phyloP scores from a whole-genome alignment of 148 eudicot species.

The Vaccinium myrtillus region DNA sequence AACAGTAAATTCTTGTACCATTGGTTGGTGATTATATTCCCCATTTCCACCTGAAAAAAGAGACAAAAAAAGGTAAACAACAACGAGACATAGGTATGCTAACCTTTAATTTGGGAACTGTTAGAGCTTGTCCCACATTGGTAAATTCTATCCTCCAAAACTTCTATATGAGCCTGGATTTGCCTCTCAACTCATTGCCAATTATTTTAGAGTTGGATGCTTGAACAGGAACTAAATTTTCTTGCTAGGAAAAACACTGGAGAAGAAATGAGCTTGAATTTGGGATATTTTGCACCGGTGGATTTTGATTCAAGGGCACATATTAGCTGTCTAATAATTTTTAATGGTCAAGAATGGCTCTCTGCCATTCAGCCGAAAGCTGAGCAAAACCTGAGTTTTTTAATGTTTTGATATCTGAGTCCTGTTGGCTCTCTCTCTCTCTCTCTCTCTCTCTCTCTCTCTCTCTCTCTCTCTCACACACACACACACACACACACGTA shows the following conservation, averaged over 20 bases:
- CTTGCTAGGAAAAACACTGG: background rate
- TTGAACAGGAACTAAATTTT: background rate
- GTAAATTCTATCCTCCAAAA: background rate
- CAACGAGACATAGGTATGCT: background rate
- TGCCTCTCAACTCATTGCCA: background rate
- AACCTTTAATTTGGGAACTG: background rate
- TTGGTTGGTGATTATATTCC: constrained; percentile 8
- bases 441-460: no score
- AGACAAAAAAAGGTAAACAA: background rate
- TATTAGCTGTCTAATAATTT: no score
- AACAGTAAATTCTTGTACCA: constrained; percentile 13
- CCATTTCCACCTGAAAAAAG: constrained; percentile 14
- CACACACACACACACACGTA: no score
- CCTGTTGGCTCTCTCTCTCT: no score
- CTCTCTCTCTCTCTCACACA: no score
- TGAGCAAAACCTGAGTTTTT: no score
- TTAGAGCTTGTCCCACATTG: background rate
- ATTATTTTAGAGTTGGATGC: background rate
- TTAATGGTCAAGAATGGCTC: no score
- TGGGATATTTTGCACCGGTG: no score
- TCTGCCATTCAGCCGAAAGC: no score
- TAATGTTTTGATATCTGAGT: no score
- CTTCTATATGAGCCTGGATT: background rate
- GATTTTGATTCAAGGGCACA: no score
- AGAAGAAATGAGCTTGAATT: background rate